Percentiles rank a stretch among this genome's conserved stretches.
phyloP scores from a whole-genome alignment of 352 stramenopile genomes.

The Pythium pyrilobum region DNA sequence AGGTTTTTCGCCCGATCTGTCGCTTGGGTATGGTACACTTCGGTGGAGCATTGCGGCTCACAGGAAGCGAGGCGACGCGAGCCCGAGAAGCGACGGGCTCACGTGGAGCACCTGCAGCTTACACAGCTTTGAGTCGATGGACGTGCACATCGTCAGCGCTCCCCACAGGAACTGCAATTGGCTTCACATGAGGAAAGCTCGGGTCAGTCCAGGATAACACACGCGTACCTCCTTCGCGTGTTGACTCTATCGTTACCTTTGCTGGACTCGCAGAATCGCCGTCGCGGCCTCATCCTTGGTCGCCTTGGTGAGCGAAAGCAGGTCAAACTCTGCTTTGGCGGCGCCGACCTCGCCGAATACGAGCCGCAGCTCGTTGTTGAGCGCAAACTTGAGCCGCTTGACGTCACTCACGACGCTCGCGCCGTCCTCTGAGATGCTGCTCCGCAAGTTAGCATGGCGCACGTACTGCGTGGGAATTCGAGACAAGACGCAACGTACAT shows the following conservation, averaged over 20 bases:
- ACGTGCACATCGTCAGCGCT: conserved; percentile 70
- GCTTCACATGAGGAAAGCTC: conserved; percentile 6
- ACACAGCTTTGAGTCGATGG: conserved; percentile 55
- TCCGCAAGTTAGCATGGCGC: background rate
- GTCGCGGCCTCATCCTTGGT: conserved; percentile 38
- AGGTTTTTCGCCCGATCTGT: too few relatives aligned
- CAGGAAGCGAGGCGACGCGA: conserved; percentile 61
- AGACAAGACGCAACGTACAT: conserved; percentile 44
- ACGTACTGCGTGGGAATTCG: too few relatives aligned
- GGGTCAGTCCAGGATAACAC: background rate
- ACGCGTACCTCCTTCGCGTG: background rate
- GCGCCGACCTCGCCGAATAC: conserved; percentile 64
- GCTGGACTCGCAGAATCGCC: conserved; percentile 55
- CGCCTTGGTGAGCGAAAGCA: conserved; percentile 40
- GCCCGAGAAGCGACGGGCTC: conserved; percentile 54
- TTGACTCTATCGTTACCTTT: conserved; percentile 19
- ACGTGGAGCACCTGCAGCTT: conserved; percentile 62
- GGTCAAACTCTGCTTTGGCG: conserved; percentile 59
- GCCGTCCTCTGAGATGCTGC: conserved; percentile 53
- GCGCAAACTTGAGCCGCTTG: conserved; percentile 65
- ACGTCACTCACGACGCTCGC: conserved; percentile 30
- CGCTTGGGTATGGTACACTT: too few relatives aligned
- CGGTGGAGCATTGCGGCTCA: too few relatives aligned
- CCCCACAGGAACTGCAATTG: conserved; percentile 56
- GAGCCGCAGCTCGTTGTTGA: conserved; percentile 66